Percentiles rank a stretch among this genome's conserved stretches.
These are phyloP conservation scores for Sphaerosporella brunnea DNA, from an alignment of 495 filamentous ascomycete genomes.

Conservation along the genomic window DNA sequence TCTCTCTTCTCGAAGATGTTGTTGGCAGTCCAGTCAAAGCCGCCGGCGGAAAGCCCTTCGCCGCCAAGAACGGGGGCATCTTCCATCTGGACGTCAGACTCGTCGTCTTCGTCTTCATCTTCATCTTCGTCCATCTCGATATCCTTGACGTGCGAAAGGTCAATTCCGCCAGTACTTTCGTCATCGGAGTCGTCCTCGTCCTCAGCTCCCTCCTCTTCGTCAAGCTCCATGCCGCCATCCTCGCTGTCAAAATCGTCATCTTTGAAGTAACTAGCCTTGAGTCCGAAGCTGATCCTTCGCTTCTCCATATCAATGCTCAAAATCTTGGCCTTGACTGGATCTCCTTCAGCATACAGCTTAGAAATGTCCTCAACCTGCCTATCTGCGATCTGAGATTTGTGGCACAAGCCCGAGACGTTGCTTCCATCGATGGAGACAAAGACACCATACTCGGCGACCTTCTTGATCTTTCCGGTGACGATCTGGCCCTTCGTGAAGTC, in stretches of 20 bases:
- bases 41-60: conserved; percentile 51
- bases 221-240: conserved; percentile 30
- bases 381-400: conserved; percentile 77
- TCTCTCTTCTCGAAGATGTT: conserved; percentile 33
- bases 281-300: conserved; percentile 63
- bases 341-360: conserved; percentile 71
- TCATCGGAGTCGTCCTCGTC: conserved; percentile 30
- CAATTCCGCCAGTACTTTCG: conserved; percentile 35
- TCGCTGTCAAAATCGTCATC: conserved; percentile 40
- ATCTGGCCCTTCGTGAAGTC: conserved; percentile 63
- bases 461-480: conserved; percentile 74
- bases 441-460: conserved; percentile 84
- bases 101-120: conserved; percentile 31
- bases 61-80: conserved; percentile 27
- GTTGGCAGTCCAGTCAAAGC: conserved; percentile 75
- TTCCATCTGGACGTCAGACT: conserved; percentile 34
- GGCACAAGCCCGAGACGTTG: conserved; percentile 83
- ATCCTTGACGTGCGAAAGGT: conserved; percentile 13
- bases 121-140: conserved; percentile 27
- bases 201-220: conserved; percentile 33
- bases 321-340: conserved; percentile 77
- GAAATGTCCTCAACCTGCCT: conserved; percentile 56
- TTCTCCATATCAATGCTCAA: conserved; percentile 55
- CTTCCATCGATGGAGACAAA: conserved; percentile 82
- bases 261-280: conserved; percentile 83